Conservation (phyloP, 2,329 filamentous ascomycete species). For the Fusarium buxicola region DNA sequence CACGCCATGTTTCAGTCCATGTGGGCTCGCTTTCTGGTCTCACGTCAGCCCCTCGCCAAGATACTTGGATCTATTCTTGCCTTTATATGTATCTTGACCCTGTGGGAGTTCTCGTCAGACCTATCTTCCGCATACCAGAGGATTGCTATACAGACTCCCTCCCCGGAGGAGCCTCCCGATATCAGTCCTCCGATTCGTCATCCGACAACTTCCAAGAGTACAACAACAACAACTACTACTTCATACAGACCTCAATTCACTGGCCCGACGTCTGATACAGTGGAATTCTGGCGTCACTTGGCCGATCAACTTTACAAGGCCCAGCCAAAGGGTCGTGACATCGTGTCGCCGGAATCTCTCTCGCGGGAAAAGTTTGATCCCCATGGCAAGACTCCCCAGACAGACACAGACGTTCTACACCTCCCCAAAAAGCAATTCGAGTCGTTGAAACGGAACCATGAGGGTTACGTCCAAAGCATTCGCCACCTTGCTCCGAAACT, state of each 20-base stretch:
- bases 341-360: conserved; percentile 21
- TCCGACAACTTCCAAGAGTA: neutral
- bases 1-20: conserved; percentile 14
- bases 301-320: conserved; percentile 19
- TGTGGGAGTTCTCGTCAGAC: conserved; percentile 37
- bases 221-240: neutral
- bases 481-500: conserved; percentile 23
- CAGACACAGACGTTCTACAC: conserved; percentile 28
- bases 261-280: conserved; percentile 27
- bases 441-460: conserved; percentile 33
- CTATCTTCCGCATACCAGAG: conserved; percentile 26
- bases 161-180: neutral
- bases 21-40: conserved; percentile 8
- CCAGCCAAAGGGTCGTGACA: conserved; percentile 28
- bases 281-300: conserved; percentile 30
- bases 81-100: conserved; percentile 28
- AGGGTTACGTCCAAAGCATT: conserved; percentile 23
- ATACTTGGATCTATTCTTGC: conserved; percentile 17
- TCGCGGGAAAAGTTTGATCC: conserved; percentile 36
- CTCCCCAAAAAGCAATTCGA: conserved; percentile 18
- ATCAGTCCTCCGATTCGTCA: neutral
- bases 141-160: conserved; percentile 8
- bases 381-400: conserved; percentile 2
- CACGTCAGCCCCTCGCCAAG: conserved; percentile 28
- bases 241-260: conserved; percentile 12